phyloP scores from a whole-genome alignment of 192 early-diverging fungal species.

The Anaeromyces robustus region DNA sequence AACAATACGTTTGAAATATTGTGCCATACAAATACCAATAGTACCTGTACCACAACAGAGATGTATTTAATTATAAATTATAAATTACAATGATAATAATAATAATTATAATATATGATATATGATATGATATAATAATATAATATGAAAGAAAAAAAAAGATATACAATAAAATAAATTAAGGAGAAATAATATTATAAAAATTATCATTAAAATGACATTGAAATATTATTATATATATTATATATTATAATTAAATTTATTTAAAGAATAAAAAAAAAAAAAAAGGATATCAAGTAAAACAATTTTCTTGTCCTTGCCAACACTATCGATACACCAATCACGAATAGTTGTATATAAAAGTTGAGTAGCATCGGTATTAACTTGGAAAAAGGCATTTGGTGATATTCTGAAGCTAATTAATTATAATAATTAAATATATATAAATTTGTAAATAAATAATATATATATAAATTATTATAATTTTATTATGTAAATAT shows the following conservation, averaged over 20 bases:
- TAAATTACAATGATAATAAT: no score
- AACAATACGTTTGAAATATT: constrained; percentile 45
- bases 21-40: constrained; percentile 61
- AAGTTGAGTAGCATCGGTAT: constrained; percentile 48
- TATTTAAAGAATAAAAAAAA: constrained; percentile 11
- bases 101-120: no score
- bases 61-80: constrained; percentile 16
- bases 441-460: no score
- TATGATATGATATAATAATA: no score
- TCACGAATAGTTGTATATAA: constrained; percentile 37
- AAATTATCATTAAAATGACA: no score
- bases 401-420: constrained; percentile 52
- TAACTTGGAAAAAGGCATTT: constrained; percentile 65
- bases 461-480: background rate
- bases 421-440: background rate
- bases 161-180: no score
- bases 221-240: background rate
- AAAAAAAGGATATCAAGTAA: background rate
- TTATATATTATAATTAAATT: constrained; percentile 13
- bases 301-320: constrained; percentile 3
- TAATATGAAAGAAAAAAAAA: no score
- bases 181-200: no score
- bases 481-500: constrained; percentile 7
- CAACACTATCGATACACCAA: constrained; percentile 15
- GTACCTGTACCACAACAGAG: constrained; percentile 77